phyloP scores from a whole-genome alignment of 1,284 basidiomycete species.

The Chondrostereum purpureum region DNA sequence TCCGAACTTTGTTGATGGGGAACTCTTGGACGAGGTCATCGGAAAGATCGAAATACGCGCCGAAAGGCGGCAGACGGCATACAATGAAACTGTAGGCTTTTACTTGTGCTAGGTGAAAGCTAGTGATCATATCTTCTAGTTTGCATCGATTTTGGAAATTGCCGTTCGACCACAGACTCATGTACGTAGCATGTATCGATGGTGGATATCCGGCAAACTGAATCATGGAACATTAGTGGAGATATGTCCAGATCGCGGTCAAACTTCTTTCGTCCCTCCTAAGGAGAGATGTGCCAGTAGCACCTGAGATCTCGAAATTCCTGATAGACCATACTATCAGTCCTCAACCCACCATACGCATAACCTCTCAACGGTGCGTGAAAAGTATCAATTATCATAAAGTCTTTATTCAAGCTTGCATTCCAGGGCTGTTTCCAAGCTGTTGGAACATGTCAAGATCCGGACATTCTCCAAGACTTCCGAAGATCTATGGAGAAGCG shows the following conservation, averaged over 20 bases:
- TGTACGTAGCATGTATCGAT: conserved; percentile 34
- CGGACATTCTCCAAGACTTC: conserved; percentile 69
- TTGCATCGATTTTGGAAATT: conserved; percentile 61
- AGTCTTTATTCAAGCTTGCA: conserved; percentile 12
- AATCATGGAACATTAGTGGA: conserved; percentile 56
- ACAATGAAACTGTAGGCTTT: conserved; percentile 45
- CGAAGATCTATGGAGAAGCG: conserved; percentile 74
- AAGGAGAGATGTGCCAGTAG: conserved; percentile 66
- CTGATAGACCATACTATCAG: conserved; percentile 67
- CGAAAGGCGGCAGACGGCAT: conserved; percentile 35
- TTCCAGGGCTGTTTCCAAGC: conserved; percentile 64
- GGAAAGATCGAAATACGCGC: conserved; percentile 35
- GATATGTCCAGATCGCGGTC: conserved; percentile 78
- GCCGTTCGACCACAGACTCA: conserved; percentile 65
- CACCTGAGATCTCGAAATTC: conserved; percentile 62
- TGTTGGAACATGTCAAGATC: conserved; percentile 77
- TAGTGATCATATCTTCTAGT: too few relatives aligned
- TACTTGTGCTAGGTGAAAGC: conserved; percentile 3
- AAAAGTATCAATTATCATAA: conserved; percentile 7
- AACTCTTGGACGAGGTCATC: conserved; percentile 37
- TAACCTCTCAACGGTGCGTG: conserved; percentile 63
- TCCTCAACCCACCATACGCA: conserved; percentile 77
- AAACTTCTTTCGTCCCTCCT: conserved; percentile 71
- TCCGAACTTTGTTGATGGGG: conserved; percentile 30
- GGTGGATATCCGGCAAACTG: conserved; percentile 6